A percentile compares a stretch with the other conserved stretches of the same genome.
These are phyloP conservation scores for Pseudohalonectria lignicola DNA, from an alignment of 2,329 filamentous ascomycete species.

Conservation along the genomic window DNA sequence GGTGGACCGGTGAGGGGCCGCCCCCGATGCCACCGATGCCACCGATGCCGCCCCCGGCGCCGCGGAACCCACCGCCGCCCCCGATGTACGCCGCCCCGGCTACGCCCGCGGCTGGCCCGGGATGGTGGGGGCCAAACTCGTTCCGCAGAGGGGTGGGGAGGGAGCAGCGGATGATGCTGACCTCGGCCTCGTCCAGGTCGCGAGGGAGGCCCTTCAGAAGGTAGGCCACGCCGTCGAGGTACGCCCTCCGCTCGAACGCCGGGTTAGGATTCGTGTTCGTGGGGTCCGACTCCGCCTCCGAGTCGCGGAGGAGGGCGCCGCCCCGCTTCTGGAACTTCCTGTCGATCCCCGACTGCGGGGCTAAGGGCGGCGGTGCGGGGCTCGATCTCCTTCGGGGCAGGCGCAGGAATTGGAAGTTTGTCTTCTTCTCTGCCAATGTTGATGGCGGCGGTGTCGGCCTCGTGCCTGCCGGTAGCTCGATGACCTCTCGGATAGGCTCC, in stretches of 20 bases:
- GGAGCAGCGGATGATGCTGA: constrained; percentile 34
- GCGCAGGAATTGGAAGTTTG: constrained; percentile 1
- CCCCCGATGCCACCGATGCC: not conserved
- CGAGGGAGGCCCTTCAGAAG: constrained; percentile 48
- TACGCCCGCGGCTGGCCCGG: no score
- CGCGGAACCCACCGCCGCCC: no score
- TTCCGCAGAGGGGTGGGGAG: constrained; percentile 24
- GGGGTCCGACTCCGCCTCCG: constrained; percentile 3
- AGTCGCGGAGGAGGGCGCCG: constrained; percentile 1
- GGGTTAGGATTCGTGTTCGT: constrained; percentile 1
- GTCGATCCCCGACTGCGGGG: not conserved
- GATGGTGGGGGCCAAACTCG: not conserved
- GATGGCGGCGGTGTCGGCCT: not conserved
- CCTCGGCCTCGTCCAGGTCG: constrained; percentile 44
- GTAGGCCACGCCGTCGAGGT: constrained; percentile 51
- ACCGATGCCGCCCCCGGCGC: not conserved
- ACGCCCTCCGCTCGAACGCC: constrained; percentile 44
- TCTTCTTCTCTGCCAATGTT: not conserved
- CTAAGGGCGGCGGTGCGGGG: not conserved
- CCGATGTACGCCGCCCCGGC: not conserved
- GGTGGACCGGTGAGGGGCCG: constrained; percentile 86
- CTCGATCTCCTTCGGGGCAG: constrained; percentile 1
- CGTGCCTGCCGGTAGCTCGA: not conserved
- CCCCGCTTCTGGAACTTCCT: constrained; percentile 3
- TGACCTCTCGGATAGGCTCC: no score